These are phyloP conservation scores for Clitopilus passeckerianus DNA, from an alignment of 768 basidiomycete genomes.

Conservation along the genomic window DNA sequence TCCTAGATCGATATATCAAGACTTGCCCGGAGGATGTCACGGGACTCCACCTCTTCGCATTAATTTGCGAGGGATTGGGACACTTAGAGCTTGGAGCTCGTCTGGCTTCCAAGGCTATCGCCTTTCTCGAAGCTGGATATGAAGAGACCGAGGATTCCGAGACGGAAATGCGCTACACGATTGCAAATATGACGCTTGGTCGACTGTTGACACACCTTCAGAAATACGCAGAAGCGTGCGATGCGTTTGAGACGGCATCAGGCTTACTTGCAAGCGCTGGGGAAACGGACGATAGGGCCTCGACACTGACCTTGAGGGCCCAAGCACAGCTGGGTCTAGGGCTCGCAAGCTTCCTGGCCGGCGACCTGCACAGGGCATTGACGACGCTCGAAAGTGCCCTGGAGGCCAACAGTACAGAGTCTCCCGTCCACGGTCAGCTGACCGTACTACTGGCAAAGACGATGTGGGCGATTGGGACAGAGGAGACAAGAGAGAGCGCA, in stretches of 20 bases:
- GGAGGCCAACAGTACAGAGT: constrained; percentile 44
- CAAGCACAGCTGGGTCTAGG: constrained; percentile 72
- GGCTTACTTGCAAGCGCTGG: constrained; percentile 49
- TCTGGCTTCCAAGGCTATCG: constrained; percentile 57
- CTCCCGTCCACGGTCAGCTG: constrained; percentile 56
- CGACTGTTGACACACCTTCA: constrained; percentile 62
- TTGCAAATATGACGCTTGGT: constrained; percentile 80
- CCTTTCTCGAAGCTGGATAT: constrained; percentile 79
- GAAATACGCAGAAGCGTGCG: constrained; percentile 52
- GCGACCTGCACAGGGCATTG: constrained; percentile 59
- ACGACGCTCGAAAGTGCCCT: constrained; percentile 64
- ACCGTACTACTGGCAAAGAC: constrained; percentile 78
- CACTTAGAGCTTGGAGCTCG: constrained; percentile 57
- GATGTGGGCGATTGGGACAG: constrained; percentile 77
- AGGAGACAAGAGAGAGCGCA: constrained; percentile 72
- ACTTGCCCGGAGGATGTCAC: constrained; percentile 63
- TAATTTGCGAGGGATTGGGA: constrained; percentile 82
- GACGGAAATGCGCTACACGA: constrained; percentile 74
- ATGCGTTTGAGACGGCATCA: constrained; percentile 67
- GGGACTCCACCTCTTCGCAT: constrained; percentile 77
- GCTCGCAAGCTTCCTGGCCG: constrained; percentile 62
- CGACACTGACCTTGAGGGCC: constrained; percentile 39
- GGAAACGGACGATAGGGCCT: constrained; percentile 32
- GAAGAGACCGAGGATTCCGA: constrained; percentile 80
- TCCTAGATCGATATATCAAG: constrained; percentile 71